phyloP scores from a whole-genome alignment of 192 early-diverging fungal species.

The Coemansia sp. region DNA sequence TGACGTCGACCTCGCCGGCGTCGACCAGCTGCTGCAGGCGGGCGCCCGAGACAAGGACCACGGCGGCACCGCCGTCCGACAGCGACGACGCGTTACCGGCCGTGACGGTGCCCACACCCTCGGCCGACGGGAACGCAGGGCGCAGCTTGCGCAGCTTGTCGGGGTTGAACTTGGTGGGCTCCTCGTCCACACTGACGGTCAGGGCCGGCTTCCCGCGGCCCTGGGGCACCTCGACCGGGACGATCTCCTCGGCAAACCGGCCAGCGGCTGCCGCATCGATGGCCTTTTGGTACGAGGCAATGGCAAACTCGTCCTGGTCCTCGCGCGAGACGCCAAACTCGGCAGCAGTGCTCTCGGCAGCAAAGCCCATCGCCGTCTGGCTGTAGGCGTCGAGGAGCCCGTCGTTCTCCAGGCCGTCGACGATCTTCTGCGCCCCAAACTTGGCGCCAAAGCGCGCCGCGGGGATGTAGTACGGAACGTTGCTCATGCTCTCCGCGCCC shows the following conservation, averaged over 20 bases:
- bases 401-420: conserved; percentile 71
- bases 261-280: conserved; percentile 59
- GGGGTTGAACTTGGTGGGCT: conserved; percentile 64
- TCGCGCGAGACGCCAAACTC: conserved; percentile 73
- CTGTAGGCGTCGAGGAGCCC: conserved; percentile 73
- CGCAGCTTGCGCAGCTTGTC: conserved; percentile 84
- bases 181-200: conserved; percentile 59
- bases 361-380: conserved; percentile 70
- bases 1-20: conserved; percentile 23
- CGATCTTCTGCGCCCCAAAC: conserved; percentile 64
- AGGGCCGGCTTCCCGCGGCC: conserved; percentile 62
- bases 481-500: conserved; percentile 79
- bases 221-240: conserved; percentile 61
- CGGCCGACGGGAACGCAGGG: conserved; percentile 76
- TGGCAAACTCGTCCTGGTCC: conserved; percentile 74
- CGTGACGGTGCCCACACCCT: conserved; percentile 77
- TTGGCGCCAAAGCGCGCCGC: conserved; percentile 72
- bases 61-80: conserved; percentile 73
- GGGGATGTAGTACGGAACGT: conserved; percentile 75
- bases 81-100: conserved; percentile 79
- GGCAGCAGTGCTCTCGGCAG: conserved; percentile 73
- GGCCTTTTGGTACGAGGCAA: conserved; percentile 71
- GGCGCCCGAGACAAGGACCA: conserved; percentile 65
- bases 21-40: conserved; percentile 47
- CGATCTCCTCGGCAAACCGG: conserved; percentile 61